Evolutionary conservation across 108 stramenopile genomes (phyloP).

Genomic region (Cyclotella cryptica): DNA sequence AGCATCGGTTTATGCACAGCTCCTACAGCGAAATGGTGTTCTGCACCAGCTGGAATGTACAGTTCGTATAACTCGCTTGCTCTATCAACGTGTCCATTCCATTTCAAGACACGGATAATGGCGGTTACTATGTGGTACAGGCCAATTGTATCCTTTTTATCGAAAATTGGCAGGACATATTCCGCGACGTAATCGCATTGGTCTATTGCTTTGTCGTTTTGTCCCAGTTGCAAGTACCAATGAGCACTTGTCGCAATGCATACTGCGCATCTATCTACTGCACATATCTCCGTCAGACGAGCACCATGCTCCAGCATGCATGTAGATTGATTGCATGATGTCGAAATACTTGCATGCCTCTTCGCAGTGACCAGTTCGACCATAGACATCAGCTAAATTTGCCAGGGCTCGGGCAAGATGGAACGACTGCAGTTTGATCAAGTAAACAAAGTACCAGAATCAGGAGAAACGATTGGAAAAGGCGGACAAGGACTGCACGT

Average conservation of each 20-base stretch:
- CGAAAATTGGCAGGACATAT: conserved; percentile 32
- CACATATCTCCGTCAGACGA: conserved; percentile 19
- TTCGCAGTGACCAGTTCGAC: neutral
- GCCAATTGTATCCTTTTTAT: conserved; percentile 35
- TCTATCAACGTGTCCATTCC: conserved; percentile 38
- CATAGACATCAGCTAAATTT: conserved; percentile 24
- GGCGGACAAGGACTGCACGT: no score
- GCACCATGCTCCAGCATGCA: conserved; percentile 39
- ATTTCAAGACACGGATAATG: conserved; percentile 45
- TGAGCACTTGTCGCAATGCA: conserved; percentile 28
- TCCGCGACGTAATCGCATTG: conserved; percentile 35
- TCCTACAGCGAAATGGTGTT: conserved; percentile 28
- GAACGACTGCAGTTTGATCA: conserved; percentile 14
- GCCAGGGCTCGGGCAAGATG: conserved; percentile 34
- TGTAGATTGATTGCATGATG: conserved; percentile 29
- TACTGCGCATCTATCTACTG: conserved; percentile 35
- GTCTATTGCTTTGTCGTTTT: conserved; percentile 37
- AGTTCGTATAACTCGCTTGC: conserved; percentile 33
- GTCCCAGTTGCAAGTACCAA: conserved; percentile 35
- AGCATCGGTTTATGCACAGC: conserved; percentile 37
- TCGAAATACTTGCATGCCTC: conserved; percentile 23
- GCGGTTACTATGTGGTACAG: conserved; percentile 25
- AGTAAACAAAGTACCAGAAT: neutral
- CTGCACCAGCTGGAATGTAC: conserved; percentile 20
- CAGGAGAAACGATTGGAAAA: no score